Evolutionary conservation across 2,329 filamentous ascomycete genomes (phyloP), one percentile per base, ranked within the genome.

Genomic region (Calonectria pseudoturangicola): DNA sequence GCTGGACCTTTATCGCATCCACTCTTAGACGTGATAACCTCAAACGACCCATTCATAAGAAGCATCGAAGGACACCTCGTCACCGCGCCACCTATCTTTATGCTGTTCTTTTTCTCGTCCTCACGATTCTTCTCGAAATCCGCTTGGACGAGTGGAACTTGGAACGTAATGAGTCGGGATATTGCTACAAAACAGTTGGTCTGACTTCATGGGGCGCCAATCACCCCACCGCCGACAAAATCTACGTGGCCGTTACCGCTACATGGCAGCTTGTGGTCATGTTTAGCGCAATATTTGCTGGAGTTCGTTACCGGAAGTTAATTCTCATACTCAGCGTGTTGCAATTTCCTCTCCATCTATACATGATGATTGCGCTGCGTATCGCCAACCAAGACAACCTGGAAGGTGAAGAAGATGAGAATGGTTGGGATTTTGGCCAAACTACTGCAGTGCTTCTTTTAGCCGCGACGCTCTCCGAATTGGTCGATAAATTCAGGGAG

Each of bases 291-390:
- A 8, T 60, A 10, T 60, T 60, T 18, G 54, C 41, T 28, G 54
- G 54, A 10, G 54, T 60, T 4, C 54, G 33, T 39, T 60, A 41
- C 21, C 54, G 54, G 12, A 60, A 60, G 33, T 4, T 60, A 2
- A 39, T 60, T 27, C 3, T 60, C 13, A 60, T 60, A 4, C 54
- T 60, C 2, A 41, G 54, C 10, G 54, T 21, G 15, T 60, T 60
- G 9, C 54, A 60, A 18, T 60, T 60, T 10, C 54, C 54, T 4
- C 4, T 60, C 6, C 54, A 60, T 39, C 27, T 60, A 27, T 60
- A 60, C 15, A 60, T 60, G 54, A 41, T 60, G 54, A 60, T 60
- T 39, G 33, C 54, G 12, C 33, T 60, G 36, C 54, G 54, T 16
- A 10, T 60, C 16, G 54, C 36, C 54, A 60, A 60, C 36, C 54